These are phyloP conservation scores for Dendrocalamus latiflorus DNA, from an alignment of 202 grass and related monocot genomes.

Conservation along the genomic window DNA sequence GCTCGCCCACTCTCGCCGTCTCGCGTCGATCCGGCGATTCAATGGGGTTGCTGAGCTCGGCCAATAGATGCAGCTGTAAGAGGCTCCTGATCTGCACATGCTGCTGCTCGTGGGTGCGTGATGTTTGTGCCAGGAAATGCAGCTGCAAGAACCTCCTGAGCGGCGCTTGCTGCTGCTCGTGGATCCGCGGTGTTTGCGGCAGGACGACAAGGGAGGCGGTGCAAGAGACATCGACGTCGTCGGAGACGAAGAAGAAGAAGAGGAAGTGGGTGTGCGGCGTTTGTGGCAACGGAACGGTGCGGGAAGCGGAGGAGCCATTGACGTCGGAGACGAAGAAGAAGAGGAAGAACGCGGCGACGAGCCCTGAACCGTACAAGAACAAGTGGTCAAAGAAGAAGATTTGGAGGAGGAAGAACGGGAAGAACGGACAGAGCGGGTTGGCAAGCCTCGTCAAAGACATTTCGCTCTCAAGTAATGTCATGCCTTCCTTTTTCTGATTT, in stretches of 20 bases:
- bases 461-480: constrained; percentile 42
- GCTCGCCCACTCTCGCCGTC: constrained; percentile 48
- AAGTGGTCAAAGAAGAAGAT: constrained; percentile 29
- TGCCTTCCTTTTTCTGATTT: neutral
- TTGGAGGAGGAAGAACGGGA: constrained; percentile 42
- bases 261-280: constrained; percentile 28
- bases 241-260: constrained; percentile 25
- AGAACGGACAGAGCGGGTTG: constrained; percentile 15
- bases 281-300: constrained; percentile 3
- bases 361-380: constrained; percentile 18
- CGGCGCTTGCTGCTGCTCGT: constrained; percentile 24
- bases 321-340: constrained; percentile 41
- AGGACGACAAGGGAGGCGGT: neutral
- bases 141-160: constrained; percentile 26
- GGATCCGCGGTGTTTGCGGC: constrained; percentile 38
- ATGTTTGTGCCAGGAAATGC: constrained; percentile 14
- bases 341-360: constrained; percentile 8
- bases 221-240: constrained; percentile 16
- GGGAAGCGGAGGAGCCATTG: constrained; percentile 34
- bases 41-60: constrained; percentile 39
- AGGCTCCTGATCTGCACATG: constrained; percentile 25
- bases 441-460: constrained; percentile 46
- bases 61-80: constrained; percentile 27
- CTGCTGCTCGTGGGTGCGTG: constrained; percentile 37
- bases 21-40: constrained; percentile 38